phyloP scores from a whole-genome alignment of 176 grass and related monocot species.

The Elymus sibiricus region DNA sequence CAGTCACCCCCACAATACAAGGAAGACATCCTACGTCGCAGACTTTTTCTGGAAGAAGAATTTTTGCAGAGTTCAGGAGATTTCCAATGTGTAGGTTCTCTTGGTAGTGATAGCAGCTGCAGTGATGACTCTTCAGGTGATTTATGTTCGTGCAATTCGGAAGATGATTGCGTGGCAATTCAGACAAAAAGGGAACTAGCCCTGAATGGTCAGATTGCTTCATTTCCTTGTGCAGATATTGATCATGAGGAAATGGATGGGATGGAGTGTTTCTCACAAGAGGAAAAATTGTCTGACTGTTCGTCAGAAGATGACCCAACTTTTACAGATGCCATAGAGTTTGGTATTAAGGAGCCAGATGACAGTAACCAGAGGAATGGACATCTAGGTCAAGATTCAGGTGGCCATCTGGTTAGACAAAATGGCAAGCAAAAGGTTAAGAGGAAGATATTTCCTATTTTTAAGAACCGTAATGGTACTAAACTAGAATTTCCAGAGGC shows the following conservation, averaged over 20 bases:
- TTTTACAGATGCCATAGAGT: constrained; percentile 9
- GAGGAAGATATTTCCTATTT: constrained; percentile 51
- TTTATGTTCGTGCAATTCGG: constrained; percentile 76
- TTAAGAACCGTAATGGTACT: constrained; percentile 45
- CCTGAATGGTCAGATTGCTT: constrained; percentile 30
- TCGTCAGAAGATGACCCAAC: constrained; percentile 27
- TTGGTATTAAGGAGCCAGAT: constrained; percentile 35
- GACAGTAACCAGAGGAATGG: constrained; percentile 24
- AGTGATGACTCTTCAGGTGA: constrained; percentile 76
- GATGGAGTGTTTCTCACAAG: constrained; percentile 20
- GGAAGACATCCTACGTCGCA: constrained; percentile 83
- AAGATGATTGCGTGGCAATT: constrained; percentile 51
- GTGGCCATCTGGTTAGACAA: constrained; percentile 27
- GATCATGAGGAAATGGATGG: constrained; percentile 36
- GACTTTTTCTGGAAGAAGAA: constrained; percentile 76
- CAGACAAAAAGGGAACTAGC: constrained; percentile 43
- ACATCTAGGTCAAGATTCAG: constrained; percentile 29
- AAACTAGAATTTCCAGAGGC: constrained; percentile 27
- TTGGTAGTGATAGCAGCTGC: constrained; percentile 63
- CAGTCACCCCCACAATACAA: constrained; percentile 79
- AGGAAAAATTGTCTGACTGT: constrained; percentile 19
- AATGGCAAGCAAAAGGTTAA: constrained; percentile 48
- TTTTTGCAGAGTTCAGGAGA: constrained; percentile 65
- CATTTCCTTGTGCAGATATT: constrained; percentile 40
- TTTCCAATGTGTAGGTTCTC: constrained; percentile 40